Evolutionary conservation across 192 early-diverging fungal genomes (phyloP).

Genomic region (Endogone sp.): DNA sequence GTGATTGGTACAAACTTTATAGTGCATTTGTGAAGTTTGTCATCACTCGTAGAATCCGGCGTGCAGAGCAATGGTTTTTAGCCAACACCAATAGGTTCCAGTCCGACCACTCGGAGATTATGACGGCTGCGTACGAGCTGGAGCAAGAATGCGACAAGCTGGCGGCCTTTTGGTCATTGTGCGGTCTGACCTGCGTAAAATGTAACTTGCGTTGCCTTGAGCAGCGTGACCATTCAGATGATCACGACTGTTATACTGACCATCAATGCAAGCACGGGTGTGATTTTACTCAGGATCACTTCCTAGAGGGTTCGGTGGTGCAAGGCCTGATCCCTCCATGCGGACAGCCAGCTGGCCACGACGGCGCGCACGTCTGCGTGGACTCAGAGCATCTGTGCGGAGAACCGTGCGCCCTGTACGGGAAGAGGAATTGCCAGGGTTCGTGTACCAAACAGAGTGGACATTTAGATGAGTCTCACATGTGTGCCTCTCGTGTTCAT

Average conservation of each 20-base stretch:
- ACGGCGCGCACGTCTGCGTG: not conserved
- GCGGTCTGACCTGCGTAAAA: not conserved
- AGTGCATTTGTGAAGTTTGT: slow-evolving; percentile 1
- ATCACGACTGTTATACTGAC: slow-evolving; percentile 5
- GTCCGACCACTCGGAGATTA: slow-evolving; percentile 2
- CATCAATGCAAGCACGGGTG: not conserved
- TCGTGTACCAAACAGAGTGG: slow-evolving; percentile 8
- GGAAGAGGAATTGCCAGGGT: slow-evolving; percentile 5
- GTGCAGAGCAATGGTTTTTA: slow-evolving; percentile 3
- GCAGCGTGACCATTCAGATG: not conserved
- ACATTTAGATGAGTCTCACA: slow-evolving; percentile 19
- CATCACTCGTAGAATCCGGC: slow-evolving; percentile 1
- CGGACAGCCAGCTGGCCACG: slow-evolving; percentile 4
- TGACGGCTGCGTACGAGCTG: not conserved
- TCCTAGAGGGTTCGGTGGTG: not conserved
- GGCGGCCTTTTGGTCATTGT: not conserved
- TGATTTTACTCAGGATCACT: slow-evolving; percentile 11
- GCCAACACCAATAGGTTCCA: not conserved
- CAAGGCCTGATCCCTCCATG: slow-evolving; percentile 4
- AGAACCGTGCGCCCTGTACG: not conserved
- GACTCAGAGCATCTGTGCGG: not conserved
- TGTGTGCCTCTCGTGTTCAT: slow-evolving; percentile 21
- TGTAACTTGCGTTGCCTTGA: slow-evolving; percentile 4
- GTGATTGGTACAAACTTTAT: not conserved
- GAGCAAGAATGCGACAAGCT: not conserved